A percentile compares a stretch with the other conserved stretches of the same genome.
Conservation (phyloP, 305 asterid species). For the Fraxinus sp. region DNA sequence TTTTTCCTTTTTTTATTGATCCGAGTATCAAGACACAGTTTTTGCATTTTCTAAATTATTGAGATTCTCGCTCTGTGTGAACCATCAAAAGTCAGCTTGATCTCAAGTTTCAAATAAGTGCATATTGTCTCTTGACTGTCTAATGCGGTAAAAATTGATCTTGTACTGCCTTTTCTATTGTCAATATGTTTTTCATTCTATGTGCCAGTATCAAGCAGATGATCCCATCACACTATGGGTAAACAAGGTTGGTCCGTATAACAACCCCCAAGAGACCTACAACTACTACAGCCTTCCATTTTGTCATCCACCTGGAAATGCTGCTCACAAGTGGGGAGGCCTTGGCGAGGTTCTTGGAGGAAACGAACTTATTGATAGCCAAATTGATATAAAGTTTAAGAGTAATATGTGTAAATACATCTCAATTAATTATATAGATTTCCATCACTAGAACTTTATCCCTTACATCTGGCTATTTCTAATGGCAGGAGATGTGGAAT, state of each 20-base stretch:
- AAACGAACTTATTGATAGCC: slow-evolving; percentile 83
- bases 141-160: slow-evolving; percentile 10
- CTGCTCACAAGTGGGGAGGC: slow-evolving; percentile 76
- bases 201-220: slow-evolving; percentile 75
- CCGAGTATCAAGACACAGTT: not conserved
- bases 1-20: not conserved
- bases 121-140: slow-evolving; percentile 8
- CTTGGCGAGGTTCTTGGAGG: slow-evolving; percentile 89
- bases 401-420: slow-evolving; percentile 42
- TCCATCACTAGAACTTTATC: not conserved
- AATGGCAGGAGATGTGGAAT: slow-evolving; percentile 54
- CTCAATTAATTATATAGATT: slow-evolving; percentile 14
- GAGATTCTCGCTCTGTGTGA: not conserved
- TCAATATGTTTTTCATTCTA: slow-evolving; percentile 14
- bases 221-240: slow-evolving; percentile 77
- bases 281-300: slow-evolving; percentile 82
- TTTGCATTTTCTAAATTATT: not conserved
- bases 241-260: slow-evolving; percentile 84
- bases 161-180: slow-evolving; percentile 11
- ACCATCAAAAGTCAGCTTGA: slow-evolving; percentile 4
- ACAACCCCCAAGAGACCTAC: slow-evolving; percentile 91
- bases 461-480: slow-evolving; percentile 17
- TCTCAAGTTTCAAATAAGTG: slow-evolving; percentile 9
- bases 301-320: slow-evolving; percentile 59
- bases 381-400: slow-evolving; percentile 67